A percentile compares a stretch with the other conserved stretches of the same genome.
These are phyloP conservation scores for Talaromyces wortmannii DNA, from an alignment of 495 filamentous ascomycete genomes.

Conservation along the genomic window DNA sequence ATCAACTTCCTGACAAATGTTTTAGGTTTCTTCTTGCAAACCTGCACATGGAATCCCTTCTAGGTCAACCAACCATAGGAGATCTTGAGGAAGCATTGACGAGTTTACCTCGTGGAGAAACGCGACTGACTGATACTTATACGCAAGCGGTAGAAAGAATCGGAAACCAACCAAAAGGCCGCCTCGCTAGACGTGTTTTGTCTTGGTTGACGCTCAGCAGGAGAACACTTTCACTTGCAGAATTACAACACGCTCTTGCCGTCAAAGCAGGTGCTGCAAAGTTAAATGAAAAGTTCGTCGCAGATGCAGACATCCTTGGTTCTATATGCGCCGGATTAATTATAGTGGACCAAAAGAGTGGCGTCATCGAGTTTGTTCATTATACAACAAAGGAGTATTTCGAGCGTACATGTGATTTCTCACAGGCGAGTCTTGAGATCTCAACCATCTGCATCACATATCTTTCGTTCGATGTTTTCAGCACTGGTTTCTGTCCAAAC, in stretches of 20 bases:
- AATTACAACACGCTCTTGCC: constrained; percentile 44
- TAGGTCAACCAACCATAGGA: constrained; percentile 12
- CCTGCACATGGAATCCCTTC: constrained; percentile 7
- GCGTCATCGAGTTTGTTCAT: constrained; percentile 42
- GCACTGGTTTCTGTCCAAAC: not conserved
- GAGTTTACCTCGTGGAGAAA: constrained; percentile 8
- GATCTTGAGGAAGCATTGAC: constrained; percentile 2
- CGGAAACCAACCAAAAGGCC: constrained; percentile 16
- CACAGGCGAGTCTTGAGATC: constrained; percentile 11
- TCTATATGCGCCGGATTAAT: constrained; percentile 49
- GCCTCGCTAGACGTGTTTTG: constrained; percentile 18
- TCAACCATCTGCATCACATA: constrained; percentile 14
- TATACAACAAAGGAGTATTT: constrained; percentile 48
- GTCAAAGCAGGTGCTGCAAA: constrained; percentile 17
- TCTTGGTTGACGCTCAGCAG: constrained; percentile 24
- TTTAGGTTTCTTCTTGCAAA: constrained; percentile 12
- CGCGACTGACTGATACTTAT: constrained; percentile 14
- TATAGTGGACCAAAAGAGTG: constrained; percentile 32
- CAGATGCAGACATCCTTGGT: constrained; percentile 25
- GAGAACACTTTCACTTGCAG: constrained; percentile 27
- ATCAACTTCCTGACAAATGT: constrained; percentile 8
- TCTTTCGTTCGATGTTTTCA: constrained; percentile 13
- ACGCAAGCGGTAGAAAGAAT: constrained; percentile 16
- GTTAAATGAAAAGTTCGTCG: constrained; percentile 31
- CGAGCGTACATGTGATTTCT: constrained; percentile 11